Conservation (phyloP, 345 rosid species). For the Populus euphratica region DNA sequence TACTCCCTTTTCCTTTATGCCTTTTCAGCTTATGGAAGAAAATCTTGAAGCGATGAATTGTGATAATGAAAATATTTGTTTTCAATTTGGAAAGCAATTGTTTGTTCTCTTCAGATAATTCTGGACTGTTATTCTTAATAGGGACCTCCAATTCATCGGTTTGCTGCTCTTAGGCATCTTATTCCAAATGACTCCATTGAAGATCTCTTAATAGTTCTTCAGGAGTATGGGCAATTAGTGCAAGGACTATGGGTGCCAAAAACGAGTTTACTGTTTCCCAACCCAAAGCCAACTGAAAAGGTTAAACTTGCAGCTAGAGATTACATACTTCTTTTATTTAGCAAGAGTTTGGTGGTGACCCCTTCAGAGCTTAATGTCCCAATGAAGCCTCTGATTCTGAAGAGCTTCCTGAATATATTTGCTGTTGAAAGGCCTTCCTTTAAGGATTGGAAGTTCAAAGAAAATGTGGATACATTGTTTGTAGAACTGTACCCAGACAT, state of each 20-base stretch:
- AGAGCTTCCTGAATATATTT: slow-evolving; percentile 31
- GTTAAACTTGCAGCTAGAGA: slow-evolving; percentile 43
- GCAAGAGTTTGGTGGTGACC: slow-evolving; percentile 35
- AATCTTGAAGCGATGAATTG: background rate
- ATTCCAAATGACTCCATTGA: slow-evolving; percentile 50
- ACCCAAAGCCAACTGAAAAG: slow-evolving; percentile 6
- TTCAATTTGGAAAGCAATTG: background rate
- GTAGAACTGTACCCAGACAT: slow-evolving; percentile 40
- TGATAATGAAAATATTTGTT: background rate
- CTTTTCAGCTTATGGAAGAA: background rate
- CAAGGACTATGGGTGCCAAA: slow-evolving; percentile 88
- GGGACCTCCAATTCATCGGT: slow-evolving; percentile 59
- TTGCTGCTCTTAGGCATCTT: slow-evolving; percentile 56
- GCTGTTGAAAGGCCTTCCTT: slow-evolving; percentile 48
- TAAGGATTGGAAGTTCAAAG: slow-evolving; percentile 58
- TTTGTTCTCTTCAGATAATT: slow-evolving; percentile 16
- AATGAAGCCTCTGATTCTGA: slow-evolving; percentile 23
- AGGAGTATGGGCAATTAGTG: slow-evolving; percentile 54
- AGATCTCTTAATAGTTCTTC: slow-evolving; percentile 51
- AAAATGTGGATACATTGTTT: slow-evolving; percentile 40
- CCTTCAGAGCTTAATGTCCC: slow-evolving; percentile 20
- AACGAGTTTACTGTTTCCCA: slow-evolving; percentile 40
- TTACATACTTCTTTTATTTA: slow-evolving; percentile 49
- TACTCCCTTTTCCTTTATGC: background rate
- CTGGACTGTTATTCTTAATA: slow-evolving; percentile 16